phyloP scores from a whole-genome alignment of 2,329 filamentous ascomycete genomes.

The Ceratocystis harringtonii region DNA sequence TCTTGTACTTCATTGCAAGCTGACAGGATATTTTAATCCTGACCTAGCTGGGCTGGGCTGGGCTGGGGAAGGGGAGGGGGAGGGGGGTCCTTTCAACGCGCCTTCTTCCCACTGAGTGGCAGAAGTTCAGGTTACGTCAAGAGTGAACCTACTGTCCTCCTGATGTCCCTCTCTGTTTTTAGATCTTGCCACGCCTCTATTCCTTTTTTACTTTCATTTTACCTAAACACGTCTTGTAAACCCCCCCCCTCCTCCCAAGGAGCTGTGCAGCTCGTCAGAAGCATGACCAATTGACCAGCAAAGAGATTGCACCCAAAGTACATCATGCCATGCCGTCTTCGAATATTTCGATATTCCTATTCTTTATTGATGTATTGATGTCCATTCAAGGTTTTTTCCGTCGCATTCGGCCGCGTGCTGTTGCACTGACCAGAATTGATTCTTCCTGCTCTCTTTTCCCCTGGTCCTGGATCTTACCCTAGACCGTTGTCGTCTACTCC shows the following conservation, averaged over 20 bases:
- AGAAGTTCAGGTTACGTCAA: not conserved
- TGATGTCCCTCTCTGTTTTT: not conserved
- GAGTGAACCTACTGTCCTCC: not conserved
- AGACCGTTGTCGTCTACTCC: not conserved
- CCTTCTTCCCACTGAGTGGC: too few relatives aligned
- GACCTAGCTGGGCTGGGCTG: not conserved
- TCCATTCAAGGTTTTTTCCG: slow-evolving; percentile 8
- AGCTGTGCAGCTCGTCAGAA: not conserved
- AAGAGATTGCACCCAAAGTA: not conserved
- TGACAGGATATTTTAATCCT: not conserved
- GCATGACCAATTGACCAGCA: not conserved
- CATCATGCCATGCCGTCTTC: not conserved
- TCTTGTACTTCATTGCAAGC: not conserved
- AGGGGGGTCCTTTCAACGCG: too few relatives aligned
- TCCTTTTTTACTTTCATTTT: not conserved
- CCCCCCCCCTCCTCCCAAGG: not conserved
- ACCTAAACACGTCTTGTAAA: not conserved
- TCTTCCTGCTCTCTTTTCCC: not conserved
- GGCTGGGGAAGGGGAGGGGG: not conserved
- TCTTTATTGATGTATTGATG: not conserved
- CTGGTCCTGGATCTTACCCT: not conserved
- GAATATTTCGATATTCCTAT: not conserved
- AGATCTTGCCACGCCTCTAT: not conserved
- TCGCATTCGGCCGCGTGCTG: slow-evolving; percentile 1
- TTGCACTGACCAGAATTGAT: slow-evolving; percentile 3